Conservation (phyloP, 2,329 filamentous ascomycete genomes). For the Fusarium mexicanum region DNA sequence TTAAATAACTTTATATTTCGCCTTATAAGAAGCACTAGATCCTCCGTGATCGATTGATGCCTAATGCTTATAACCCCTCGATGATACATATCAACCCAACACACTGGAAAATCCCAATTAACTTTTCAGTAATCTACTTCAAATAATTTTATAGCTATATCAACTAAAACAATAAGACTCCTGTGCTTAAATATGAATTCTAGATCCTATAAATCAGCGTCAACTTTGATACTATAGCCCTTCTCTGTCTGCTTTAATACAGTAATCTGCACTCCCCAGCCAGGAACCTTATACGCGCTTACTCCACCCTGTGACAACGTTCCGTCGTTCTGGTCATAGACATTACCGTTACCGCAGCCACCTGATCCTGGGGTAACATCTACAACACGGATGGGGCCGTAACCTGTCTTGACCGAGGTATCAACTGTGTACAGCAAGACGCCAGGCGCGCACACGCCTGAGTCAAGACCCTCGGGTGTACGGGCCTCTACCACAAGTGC, state of each 20-base stretch:
- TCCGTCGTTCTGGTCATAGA: constrained; percentile 45
- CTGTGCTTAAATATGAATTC: accelerated
- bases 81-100: too few species aligned
- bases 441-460: constrained; percentile 43
- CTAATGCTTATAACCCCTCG: too few species aligned
- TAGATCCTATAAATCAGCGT: not conserved
- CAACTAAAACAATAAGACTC: not conserved
- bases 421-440: constrained; percentile 50
- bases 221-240: not conserved
- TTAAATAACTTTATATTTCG: too few species aligned
- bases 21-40: too few species aligned
- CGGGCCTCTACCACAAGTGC: constrained; percentile 49
- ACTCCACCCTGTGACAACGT: constrained; percentile 31
- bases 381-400: constrained; percentile 46
- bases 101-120: too few species aligned
- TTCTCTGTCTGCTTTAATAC: not conserved
- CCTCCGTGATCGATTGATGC: too few species aligned
- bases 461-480: constrained; percentile 39
- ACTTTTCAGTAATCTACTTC: too few species aligned
- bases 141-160: not conserved
- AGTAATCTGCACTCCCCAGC: constrained; percentile 27
- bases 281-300: constrained; percentile 8
- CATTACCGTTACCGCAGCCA: constrained; percentile 38
- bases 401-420: constrained; percentile 41
- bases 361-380: constrained; percentile 45